Percentiles rank a stretch among this genome's conserved stretches.
Evolutionary conservation across 768 basidiomycete species (phyloP).

Genomic region (Sporobolomyces phaffii): DNA sequence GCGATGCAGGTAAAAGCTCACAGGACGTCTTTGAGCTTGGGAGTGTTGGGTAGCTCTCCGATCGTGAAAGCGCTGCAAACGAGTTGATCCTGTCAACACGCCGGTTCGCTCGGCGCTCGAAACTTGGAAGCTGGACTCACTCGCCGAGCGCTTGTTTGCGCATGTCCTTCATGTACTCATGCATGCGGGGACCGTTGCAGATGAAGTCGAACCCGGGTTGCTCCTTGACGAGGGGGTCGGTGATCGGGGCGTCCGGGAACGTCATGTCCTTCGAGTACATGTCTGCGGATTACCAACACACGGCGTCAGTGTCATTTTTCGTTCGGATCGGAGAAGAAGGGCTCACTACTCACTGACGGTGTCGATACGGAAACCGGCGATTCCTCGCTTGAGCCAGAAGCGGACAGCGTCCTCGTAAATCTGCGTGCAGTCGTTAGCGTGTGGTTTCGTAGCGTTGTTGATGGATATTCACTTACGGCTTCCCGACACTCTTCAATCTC

Average conservation of each 20-base stretch:
- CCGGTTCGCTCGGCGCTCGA: too few relatives aligned
- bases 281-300: conserved; percentile 50
- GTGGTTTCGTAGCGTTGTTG: too few relatives aligned
- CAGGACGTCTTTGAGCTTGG: too few relatives aligned
- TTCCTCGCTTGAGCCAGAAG: conserved; percentile 69
- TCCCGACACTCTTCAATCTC: conserved; percentile 51
- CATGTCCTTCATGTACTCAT: conserved; percentile 67
- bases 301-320: too few relatives aligned
- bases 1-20: too few relatives aligned
- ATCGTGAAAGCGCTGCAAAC: conserved; percentile 47
- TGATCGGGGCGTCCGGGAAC: conserved; percentile 62
- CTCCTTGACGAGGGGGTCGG: conserved; percentile 47
- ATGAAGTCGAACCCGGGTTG: conserved; percentile 23
- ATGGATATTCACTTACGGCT: too few relatives aligned
- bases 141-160: conserved; percentile 57
- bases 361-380: conserved; percentile 67
- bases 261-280: conserved; percentile 56
- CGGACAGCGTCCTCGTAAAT: conserved; percentile 60
- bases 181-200: conserved; percentile 56
- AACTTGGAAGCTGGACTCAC: too few relatives aligned
- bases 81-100: conserved; percentile 60
- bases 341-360: conserved; percentile 14
- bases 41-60: conserved; percentile 45
- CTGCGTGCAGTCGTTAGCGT: too few relatives aligned
- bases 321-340: neutral